Conservation (phyloP, 306 rosid species). For the Pterocarpus santalinus region DNA sequence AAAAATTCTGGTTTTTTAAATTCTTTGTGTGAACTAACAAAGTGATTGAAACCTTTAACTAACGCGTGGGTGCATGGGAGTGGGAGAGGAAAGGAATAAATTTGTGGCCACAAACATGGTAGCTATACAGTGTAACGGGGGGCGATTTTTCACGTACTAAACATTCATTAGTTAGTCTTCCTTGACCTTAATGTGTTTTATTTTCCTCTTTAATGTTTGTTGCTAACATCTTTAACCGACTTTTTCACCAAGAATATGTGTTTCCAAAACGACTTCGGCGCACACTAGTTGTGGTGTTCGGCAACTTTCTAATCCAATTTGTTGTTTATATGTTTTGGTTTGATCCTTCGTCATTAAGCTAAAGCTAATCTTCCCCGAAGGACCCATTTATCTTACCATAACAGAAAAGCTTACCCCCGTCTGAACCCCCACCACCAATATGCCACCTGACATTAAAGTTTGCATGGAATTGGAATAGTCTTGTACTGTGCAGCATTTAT, state of each 20-base stretch:
- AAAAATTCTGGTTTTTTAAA: not conserved
- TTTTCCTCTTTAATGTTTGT: not conserved
- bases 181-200: not conserved
- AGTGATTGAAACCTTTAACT: constrained; percentile 36
- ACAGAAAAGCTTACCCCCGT: constrained; percentile 33
- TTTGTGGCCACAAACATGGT: not conserved
- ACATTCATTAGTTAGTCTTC: constrained; percentile 21
- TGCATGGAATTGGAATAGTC: constrained; percentile 42
- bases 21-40: constrained; percentile 8
- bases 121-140: not conserved
- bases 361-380: constrained; percentile 55
- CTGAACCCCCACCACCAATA: constrained; percentile 53
- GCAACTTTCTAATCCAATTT: constrained; percentile 50
- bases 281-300: constrained; percentile 23
- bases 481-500: constrained; percentile 17
- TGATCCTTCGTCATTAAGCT: constrained; percentile 94
- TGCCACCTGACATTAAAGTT: constrained; percentile 50
- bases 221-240: constrained; percentile 32
- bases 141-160: constrained; percentile 17
- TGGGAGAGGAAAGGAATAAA: not conserved
- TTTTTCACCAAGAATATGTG: constrained; percentile 33
- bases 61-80: constrained; percentile 17
- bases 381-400: constrained; percentile 38
- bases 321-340: constrained; percentile 53
- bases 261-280: constrained; percentile 47